These are phyloP conservation scores for Penicillium salamii DNA, from an alignment of 495 filamentous ascomycete genomes.

Conservation along the genomic window DNA sequence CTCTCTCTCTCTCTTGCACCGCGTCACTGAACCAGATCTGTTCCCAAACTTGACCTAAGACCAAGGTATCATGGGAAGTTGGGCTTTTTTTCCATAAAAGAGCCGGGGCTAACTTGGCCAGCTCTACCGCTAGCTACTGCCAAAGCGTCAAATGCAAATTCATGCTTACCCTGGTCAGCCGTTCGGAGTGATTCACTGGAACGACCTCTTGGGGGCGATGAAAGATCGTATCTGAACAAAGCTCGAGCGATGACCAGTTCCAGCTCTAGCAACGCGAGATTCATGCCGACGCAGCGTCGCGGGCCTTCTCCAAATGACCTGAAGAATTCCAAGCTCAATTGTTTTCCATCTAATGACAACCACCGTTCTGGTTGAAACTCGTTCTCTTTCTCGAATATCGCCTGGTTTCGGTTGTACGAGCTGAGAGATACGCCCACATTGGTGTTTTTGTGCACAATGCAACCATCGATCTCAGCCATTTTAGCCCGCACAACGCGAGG, in stretches of 20 bases:
- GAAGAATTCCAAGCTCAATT: neutral
- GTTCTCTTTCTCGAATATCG: neutral
- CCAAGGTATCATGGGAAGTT: no score
- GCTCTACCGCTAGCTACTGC: neutral
- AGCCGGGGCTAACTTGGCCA: neutral
- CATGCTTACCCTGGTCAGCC: neutral
- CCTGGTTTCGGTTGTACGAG: neutral
- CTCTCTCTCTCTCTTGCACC: no score
- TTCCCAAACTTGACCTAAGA: no score
- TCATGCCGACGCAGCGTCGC: neutral
- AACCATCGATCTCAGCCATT: neutral
- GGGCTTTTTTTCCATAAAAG: no score
- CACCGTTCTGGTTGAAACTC: neutral
- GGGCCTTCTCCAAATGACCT: neutral
- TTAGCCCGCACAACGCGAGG: neutral
- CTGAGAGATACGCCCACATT: neutral
- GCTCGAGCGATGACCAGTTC: neutral
- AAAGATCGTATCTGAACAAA: neutral
- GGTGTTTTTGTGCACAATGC: neutral
- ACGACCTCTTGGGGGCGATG: neutral
- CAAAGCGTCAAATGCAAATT: neutral
- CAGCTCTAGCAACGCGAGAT: neutral
- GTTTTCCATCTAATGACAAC: neutral
- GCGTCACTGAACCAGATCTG: no score
- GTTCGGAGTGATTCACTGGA: neutral